Conservation (phyloP, 2,329 filamentous ascomycete genomes). For the Colletotrichum australisinense region DNA sequence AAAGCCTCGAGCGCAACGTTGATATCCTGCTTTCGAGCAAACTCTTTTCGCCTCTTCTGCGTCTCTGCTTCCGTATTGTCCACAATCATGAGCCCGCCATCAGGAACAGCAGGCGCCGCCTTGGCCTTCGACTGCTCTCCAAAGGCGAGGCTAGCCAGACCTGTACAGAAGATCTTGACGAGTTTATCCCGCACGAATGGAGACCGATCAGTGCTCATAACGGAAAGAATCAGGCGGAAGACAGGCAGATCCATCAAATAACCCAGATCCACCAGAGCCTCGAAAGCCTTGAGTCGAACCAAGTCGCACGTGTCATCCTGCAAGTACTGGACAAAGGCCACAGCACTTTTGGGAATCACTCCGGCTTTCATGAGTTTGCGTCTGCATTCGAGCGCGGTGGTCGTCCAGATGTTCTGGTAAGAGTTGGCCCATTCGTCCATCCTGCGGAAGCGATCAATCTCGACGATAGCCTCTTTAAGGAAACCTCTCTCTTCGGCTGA, state of each 20-base stretch:
- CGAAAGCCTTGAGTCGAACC: slow-evolving; percentile 74
- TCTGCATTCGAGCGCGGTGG: slow-evolving; percentile 71
- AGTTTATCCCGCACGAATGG: slow-evolving; percentile 71
- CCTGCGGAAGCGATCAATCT: slow-evolving; percentile 74
- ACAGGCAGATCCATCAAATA: slow-evolving; percentile 66
- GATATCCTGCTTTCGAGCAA: slow-evolving; percentile 73
- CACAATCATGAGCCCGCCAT: slow-evolving; percentile 52
- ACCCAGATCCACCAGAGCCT: slow-evolving; percentile 73
- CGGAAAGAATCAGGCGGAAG: slow-evolving; percentile 66
- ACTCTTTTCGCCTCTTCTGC: slow-evolving; percentile 71
- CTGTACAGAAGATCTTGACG: slow-evolving; percentile 68
- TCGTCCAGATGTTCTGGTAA: slow-evolving; percentile 75
- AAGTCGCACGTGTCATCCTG: slow-evolving; percentile 72
- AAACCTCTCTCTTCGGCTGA: slow-evolving; percentile 57
- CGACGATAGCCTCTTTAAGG: slow-evolving; percentile 65
- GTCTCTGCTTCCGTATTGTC: slow-evolving; percentile 56
- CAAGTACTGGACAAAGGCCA: slow-evolving; percentile 72
- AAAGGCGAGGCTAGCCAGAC: slow-evolving; percentile 72
- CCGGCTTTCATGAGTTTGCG: slow-evolving; percentile 72
- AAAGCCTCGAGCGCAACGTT: slow-evolving; percentile 62
- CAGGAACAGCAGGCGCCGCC: slow-evolving; percentile 24
- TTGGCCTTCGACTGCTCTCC: slow-evolving; percentile 65
- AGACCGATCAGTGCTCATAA: slow-evolving; percentile 71
- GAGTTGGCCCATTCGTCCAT: slow-evolving; percentile 77
- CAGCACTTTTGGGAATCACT: slow-evolving; percentile 64